Evolutionary conservation across 768 basidiomycete genomes (phyloP), one percentile per base, ranked within the genome.

Genomic region (Mycena epipterygia): DNA sequence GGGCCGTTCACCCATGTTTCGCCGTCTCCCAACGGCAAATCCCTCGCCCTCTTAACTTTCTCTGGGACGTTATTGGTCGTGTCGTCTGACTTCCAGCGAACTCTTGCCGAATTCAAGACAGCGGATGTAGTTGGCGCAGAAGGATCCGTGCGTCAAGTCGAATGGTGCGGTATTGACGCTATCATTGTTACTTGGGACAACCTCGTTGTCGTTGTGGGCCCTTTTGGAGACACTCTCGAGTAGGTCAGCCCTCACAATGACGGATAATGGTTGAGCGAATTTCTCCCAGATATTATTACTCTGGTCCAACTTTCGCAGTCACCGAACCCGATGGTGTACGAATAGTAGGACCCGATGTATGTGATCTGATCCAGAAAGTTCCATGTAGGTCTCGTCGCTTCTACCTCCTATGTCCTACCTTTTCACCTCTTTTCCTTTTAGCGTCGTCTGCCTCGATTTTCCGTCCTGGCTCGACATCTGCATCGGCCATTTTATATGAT

Each of bases 81-180:
- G n/a, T 97, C 97, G 16, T 89, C 91, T 16, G 95, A 98, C 79
- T 98, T 99, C 77, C 92, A 94, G 72, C 88, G 95, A 46, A 94
- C 88, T 75, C 87, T 97, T 74, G 94, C 95, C 5, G 97, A 98
- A 77, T 96, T 95, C 73, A 90, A 96, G 65, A 93, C 93, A 2
- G 84, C 79, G 11, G 84, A 82, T 30, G 86, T 88, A 33, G 76
- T 83, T 68, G 89, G 85, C 8, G 88, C 86, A 0, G 85, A 89
- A 23, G 92, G 91, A 2, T 79, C 84, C 5, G 86, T 94, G 3
- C 84, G 85, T 39, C 92, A 93, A 73, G 91, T 96, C 0, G 93
- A 93, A 76, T 99, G 98, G 98, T 98, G 96, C 79, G 97, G 97
- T 1, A 95, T 96, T 77, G 97, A 99, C 80, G 95, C 96, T 0